Evolutionary conservation across 1,139 yeast species (phyloP), one percentile per base, ranked within the genome.

Genomic region (Chernovozyma aurita): DNA sequence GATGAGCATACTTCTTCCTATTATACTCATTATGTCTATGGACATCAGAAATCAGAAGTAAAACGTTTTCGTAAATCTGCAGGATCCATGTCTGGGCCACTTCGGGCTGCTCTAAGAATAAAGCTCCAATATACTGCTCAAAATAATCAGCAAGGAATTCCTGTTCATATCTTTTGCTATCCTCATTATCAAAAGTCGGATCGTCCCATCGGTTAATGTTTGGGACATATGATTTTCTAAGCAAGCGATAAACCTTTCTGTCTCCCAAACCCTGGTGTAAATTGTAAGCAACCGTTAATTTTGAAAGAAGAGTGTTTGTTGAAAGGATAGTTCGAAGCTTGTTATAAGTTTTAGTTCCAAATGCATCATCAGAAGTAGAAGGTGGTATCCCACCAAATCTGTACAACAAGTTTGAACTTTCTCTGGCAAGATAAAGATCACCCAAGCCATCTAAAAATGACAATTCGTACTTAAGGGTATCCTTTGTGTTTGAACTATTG

Each of bases 401-500:
- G 43, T 62, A 68, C 35, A 68, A 52, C 32, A 67, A 46, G 36
- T 57, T 59, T 2, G 71, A 60, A 1, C 70, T 58, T 41, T 64
- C 72, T 18, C 61, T 55, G 7, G 72, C 67, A 33, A 68, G 52
- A 37, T 58, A 65, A 41, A 64, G 65, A 46, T 68, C 74, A 0
- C 74, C 74, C 36, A 68, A 55, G 0, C 74, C 74, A 43, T 68
- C 74, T 37, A 64, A 57, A 36, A 66, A 63, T n/a, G 70, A 65
- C 28, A 67, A 53, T 38, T 66, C 72, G 40, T 62, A 55, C 31
- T 67, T 49, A 24, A 63, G 47, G n/a, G 55, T 50, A 4, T 47
- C 49, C 25, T 45, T 41, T 14, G 30, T 25, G 3, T 30, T 24
- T 9, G 31, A 13, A 16, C 22, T 18, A 7, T 22, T 29, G 9